Conservation (phyloP, 768 basidiomycete species). For the Boletus subparvulus region DNA sequence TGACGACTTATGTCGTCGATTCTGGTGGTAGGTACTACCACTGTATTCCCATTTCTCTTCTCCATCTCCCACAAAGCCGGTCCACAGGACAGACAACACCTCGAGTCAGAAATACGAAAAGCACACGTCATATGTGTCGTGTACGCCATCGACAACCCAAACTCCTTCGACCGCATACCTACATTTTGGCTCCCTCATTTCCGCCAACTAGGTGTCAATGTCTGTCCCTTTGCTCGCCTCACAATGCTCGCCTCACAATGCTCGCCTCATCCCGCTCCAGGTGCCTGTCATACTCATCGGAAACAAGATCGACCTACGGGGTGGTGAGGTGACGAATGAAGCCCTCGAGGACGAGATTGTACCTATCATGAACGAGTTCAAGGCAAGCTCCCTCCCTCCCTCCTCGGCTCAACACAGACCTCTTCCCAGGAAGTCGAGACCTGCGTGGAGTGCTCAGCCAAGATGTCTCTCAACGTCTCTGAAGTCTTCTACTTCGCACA, state of each 20-base stretch:
- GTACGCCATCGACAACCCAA: constrained; percentile 94
- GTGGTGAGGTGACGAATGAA: constrained; percentile 91
- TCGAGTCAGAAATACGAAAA: constrained; percentile 93
- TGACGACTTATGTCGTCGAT: constrained; percentile 97
- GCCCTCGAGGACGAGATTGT: constrained; percentile 92
- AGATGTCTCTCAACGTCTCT: constrained; percentile 85
- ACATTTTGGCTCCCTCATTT: constrained; percentile 97
- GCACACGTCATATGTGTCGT: constrained; percentile 99
- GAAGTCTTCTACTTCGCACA: constrained; percentile 99
- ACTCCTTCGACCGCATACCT: constrained; percentile 97
- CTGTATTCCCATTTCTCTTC: constrained; percentile 1
- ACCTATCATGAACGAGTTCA: constrained; percentile 99
- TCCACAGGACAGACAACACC: constrained; percentile 80
- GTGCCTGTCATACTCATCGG: constrained; percentile 96
- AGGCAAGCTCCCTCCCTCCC: constrained; percentile 48
- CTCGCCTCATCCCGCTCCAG: constrained; percentile 39
- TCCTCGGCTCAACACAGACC: constrained; percentile 4
- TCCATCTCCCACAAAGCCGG: constrained; percentile 53
- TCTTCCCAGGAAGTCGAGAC: constrained; percentile 88
- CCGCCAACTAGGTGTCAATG: constrained; percentile 93
- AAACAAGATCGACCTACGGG: constrained; percentile 96
- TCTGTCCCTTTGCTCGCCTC: constrained; percentile 35
- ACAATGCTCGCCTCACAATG: neutral
- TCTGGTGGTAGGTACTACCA: constrained; percentile 72
- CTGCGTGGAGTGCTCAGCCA: constrained; percentile 96